Conservation (phyloP, 1,139 yeast genomes). For the Komagataea norvegica region DNA sequence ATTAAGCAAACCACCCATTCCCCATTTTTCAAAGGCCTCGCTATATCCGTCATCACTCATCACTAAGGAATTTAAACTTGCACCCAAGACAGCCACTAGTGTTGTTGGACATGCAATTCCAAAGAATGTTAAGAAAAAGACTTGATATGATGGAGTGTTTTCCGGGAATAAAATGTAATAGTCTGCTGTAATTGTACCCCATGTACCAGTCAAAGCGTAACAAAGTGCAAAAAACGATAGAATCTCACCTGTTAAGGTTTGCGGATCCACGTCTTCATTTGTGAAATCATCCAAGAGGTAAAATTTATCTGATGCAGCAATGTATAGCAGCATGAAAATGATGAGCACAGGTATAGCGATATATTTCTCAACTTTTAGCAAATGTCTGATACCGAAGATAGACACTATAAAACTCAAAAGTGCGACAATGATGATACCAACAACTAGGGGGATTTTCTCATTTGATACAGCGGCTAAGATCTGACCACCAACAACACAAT, state of each 20-base stretch:
- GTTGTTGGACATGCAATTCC: slow-evolving; percentile 71
- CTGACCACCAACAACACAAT: slow-evolving; percentile 83
- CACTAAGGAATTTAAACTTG: slow-evolving; percentile 69
- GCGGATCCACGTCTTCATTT: slow-evolving; percentile 34
- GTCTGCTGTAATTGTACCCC: slow-evolving; percentile 89
- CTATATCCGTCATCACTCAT: slow-evolving; percentile 56
- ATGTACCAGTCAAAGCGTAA: slow-evolving; percentile 79
- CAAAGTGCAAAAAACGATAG: slow-evolving; percentile 68
- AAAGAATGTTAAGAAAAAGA: slow-evolving; percentile 59
- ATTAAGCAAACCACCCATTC: slow-evolving; percentile 75
- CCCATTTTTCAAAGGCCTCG: slow-evolving; percentile 50
- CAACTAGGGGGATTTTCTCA: slow-evolving; percentile 60
- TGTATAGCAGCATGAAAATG: slow-evolving; percentile 65
- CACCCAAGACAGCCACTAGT: slow-evolving; percentile 72
- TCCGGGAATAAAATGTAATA: slow-evolving; percentile 83
- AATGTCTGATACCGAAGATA: slow-evolving; percentile 68
- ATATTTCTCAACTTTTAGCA: slow-evolving; percentile 62
- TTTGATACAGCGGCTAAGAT: slow-evolving; percentile 61
- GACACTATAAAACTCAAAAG: slow-evolving; percentile 61
- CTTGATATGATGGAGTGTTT: slow-evolving; percentile 50
- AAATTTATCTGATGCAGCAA: slow-evolving; percentile 57
- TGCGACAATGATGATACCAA: slow-evolving; percentile 70
- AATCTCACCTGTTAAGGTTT: slow-evolving; percentile 58
- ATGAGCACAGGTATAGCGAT: slow-evolving; percentile 68
- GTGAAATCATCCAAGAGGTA: slow-evolving; percentile 26